Evolutionary conservation across 169 alveolate genomes (phyloP), one percentile per base, ranked within the genome.

Genomic region (Plasmodium malariae): DNA sequence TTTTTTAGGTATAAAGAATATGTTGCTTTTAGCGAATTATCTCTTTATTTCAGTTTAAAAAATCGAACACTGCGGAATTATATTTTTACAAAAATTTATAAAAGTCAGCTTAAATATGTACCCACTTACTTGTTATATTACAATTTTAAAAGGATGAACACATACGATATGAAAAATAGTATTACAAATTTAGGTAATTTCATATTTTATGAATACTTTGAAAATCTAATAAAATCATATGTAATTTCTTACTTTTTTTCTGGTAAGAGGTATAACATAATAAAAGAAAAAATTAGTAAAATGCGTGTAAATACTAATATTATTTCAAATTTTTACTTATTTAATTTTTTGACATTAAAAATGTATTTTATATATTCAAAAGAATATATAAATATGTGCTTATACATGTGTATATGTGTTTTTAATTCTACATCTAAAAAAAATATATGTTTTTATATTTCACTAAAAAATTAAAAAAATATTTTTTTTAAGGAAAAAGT

Each of bases 31-130:
- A 80, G 85, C 36, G 90, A 80, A 67, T 21, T 80, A 24, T 55
- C 90, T 11, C 90, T 80, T 67, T 80, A 65, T 67, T 80, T 80
- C 36, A 80, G 90, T 26, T 68, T 80, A 49, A 80, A 43, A 30
- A 63, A 65, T 24, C 51, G 45, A 49, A 68, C 49, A 65, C 26
- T 80, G 17, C 21, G 90, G 43, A 80, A 80, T 70, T 80, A 80
- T 48, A 70, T 80, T 34, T 80, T 80, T 68, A 49, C 90, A 12
- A 65, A 67, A 36, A 80, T 80, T 49, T 80, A 80, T 80, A 62
- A 43, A 32, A 60, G 49, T 11, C 90, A 80, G 28, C 40, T 65
- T 26, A 37, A 80, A 30, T 51, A 65, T 43, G 17, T 80, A 30
- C 90, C 90, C 7, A 48, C 48, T 67, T 37, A 80, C 49, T 80